Base-by-base conservation (phyloP, 345 rosid genomes). In the Arabidopsis arenosa region DNA sequence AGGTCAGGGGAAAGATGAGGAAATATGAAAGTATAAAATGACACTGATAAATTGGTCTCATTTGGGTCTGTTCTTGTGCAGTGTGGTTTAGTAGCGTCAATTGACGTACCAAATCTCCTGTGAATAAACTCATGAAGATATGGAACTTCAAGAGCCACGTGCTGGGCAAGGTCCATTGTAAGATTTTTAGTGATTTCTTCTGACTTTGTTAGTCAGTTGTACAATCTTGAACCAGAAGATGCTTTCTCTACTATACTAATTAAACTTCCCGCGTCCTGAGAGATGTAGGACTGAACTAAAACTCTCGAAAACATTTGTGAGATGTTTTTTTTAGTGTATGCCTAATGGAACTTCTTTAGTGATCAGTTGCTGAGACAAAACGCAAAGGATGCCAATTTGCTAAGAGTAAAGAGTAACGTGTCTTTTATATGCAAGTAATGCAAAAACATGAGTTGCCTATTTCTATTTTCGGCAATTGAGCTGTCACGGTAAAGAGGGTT, bases 61-160 rank as follows among this genome's bases (percentile, higher is more conserved):
- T 55, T 35, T 43, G 56, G 14, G 30, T 64, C 12, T 74, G 32
- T 47, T 66, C 7, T 39, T 69, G 49, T 76, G 51, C 70, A 76
- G 80, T 76, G 80, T 76, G 80, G 80, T 62, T 61, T 60, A 44
- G 75, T 44, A 61, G 57, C 63, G 52, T 43, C 63, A 3, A 62
- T 68, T 30, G 53, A 49, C 14, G 61, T 39, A 66, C 78, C 66
- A 4, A 47, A 58, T 28, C 66, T 54, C 52, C 54, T 67, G 45
- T 67, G 63, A 74, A 36, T 55, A 53, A 53, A 26, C 51, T 55
- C 36, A 12, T 32, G 5, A 57, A 44, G 36, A 35, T 13, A 59
- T 49, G 69, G 30, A 41, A 51, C 61, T 28, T 18, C n/a, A 57
- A 56, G 78, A 66, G 58, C 71, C 12, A 43, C 23, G 10, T 41